Conservation (phyloP, 2,329 filamentous ascomycete species). For the Sporothrix protearum region DNA sequence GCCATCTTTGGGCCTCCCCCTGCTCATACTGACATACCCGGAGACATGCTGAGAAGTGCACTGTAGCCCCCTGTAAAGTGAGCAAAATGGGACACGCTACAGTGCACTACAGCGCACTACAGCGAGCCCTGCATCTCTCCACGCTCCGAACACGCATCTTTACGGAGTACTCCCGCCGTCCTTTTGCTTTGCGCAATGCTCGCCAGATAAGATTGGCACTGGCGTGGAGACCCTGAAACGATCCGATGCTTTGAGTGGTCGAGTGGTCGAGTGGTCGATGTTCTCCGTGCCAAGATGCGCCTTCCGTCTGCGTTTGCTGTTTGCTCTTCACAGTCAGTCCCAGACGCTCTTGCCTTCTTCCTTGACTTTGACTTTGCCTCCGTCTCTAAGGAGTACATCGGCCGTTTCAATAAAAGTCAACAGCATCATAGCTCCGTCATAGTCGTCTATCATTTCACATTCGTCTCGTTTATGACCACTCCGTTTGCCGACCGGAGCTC, state of each 20-base stretch:
- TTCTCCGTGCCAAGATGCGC: background rate
- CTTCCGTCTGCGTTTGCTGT: background rate
- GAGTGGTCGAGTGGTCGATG: no score
- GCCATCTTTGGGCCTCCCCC: background rate
- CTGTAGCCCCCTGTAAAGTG: background rate
- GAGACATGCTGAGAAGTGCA: slow-evolving; percentile 1
- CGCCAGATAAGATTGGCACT: slow-evolving; percentile 7
- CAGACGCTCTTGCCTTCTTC: background rate
- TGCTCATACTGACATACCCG: no score
- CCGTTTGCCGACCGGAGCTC: background rate
- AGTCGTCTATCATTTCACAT: background rate
- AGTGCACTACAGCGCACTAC: background rate
- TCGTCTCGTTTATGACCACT: background rate
- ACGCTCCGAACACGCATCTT: background rate
- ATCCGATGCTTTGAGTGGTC: background rate
- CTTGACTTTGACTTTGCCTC: background rate
- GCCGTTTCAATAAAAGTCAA: background rate
- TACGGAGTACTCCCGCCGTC: background rate
- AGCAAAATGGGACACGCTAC: background rate
- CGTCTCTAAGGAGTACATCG: background rate
- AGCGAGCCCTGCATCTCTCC: background rate
- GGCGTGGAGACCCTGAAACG: slow-evolving; percentile 11
- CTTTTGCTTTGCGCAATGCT: background rate
- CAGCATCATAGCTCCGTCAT: slow-evolving; percentile 1
- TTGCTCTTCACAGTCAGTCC: slow-evolving; percentile 2